Base-by-base conservation (phyloP, 2,329 filamentous ascomycete species). In the Chaetomium sp. region DNA sequence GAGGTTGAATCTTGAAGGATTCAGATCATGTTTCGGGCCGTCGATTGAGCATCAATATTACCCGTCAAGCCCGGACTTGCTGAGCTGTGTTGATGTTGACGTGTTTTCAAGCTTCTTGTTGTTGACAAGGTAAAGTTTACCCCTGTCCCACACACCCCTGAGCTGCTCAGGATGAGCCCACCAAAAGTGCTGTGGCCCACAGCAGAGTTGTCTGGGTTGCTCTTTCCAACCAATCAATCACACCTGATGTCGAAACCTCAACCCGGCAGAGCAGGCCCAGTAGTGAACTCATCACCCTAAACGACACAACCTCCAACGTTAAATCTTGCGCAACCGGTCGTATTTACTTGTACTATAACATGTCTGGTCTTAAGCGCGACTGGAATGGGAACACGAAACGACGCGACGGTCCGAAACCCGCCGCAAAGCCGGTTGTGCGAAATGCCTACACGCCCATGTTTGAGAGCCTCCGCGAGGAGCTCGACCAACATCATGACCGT, bases 401-500 rank as follows among this genome's bases (percentile, higher is more conserved):
- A 59, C 61, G 65, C 57, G 52, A 59, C 58, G 49, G 65, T 60
- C 48, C 62, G 3, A 63, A 62, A 53, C 55, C 55, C n/a, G 33
- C 53, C 4, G 51, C 52, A 5, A 68, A 69, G 36, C 69, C 71
- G 49, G 66, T 71, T 1, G 69, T 71, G 51, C 68, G 69, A 56
- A 76, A 72, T 55, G 73, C 72, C 11, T 85, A 82, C 67, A 82
- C 84, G 59, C 72, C 85, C 62, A 91, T 97, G 80, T 99, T 99
- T 69, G 87, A 89, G 70, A 74, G 71, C 6, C 96, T 97, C 70
- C 86, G 91, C 51, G 79, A 87, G 66, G 91, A 96, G 72, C 78
- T 99, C 34, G 94, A 99, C 67, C 84, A 94, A 72, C 92, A 97
- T 69, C 89, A 99, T 71, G 94, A 97, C 72, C 86, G 94, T 12